Evolutionary conservation across 2,329 filamentous ascomycete genomes (phyloP).

Genomic region (Colletotrichum godetiae): DNA sequence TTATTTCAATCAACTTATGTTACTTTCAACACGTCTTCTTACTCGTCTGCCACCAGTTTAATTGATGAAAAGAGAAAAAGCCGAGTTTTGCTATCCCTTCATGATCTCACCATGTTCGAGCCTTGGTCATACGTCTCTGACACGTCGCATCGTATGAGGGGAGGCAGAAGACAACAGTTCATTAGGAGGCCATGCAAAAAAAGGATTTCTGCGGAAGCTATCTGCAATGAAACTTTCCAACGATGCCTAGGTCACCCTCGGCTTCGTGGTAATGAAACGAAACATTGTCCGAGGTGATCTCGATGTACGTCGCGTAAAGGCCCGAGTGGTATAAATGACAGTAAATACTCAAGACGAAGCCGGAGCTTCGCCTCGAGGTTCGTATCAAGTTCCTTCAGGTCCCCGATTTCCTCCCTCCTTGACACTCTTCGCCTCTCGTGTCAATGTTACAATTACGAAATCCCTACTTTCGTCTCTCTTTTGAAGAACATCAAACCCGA

Average conservation of each 20-base stretch:
- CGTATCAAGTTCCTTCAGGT: not conserved
- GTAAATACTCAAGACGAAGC: not conserved
- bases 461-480: slow-evolving; percentile 10
- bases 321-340: not conserved
- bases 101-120: not conserved
- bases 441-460: not conserved
- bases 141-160: no score
- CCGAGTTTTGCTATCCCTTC: not conserved
- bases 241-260: not conserved
- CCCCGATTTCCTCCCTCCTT: not conserved
- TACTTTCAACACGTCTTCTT: not conserved
- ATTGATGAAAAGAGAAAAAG: not conserved
- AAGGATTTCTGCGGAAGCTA: not conserved
- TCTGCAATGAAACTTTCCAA: not conserved
- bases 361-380: not conserved
- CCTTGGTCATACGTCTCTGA: no score
- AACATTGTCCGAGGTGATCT: not conserved
- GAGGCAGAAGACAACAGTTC: no score
- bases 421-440: not conserved
- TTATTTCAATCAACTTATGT: not conserved
- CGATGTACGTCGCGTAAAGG: not conserved
- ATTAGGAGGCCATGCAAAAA: not conserved
- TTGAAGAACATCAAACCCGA: slow-evolving; percentile 18
- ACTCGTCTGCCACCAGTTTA: not conserved
- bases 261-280: not conserved